Conservation (phyloP, 2,329 filamentous ascomycete species). For the Metarhizium rileyi region DNA sequence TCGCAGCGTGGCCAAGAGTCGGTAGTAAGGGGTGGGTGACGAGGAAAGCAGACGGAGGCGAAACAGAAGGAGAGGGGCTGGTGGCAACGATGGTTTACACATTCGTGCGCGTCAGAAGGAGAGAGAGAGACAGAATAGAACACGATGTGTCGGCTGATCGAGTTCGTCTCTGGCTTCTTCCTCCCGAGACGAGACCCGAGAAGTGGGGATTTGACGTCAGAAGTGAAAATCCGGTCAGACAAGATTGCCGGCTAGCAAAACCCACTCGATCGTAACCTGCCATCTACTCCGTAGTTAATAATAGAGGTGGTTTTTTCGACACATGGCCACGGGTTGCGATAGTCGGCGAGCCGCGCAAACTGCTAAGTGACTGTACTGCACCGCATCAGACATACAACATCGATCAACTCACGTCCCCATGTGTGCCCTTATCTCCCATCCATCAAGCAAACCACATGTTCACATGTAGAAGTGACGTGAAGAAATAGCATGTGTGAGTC, state of each 20-base stretch:
- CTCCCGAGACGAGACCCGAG: slow-evolving; percentile 11
- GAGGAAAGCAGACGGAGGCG: background rate
- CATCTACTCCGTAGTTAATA: too few species aligned
- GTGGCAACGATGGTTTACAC: background rate
- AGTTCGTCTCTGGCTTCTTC: background rate
- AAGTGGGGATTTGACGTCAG: slow-evolving; percentile 25
- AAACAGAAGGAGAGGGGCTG: background rate
- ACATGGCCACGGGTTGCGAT: background rate
- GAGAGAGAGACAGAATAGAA: background rate
- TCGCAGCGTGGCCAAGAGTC: background rate
- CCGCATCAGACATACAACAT: background rate
- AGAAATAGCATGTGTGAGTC: background rate
- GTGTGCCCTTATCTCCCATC: background rate
- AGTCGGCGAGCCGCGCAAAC: background rate
- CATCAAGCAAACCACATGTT: background rate
- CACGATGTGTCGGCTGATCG: background rate
- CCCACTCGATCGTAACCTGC: background rate
- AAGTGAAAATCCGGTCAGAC: background rate
- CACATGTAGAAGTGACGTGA: too few species aligned
- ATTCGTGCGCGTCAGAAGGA: background rate
- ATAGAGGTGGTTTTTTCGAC: background rate
- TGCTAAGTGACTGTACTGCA: background rate
- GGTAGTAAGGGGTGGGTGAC: background rate
- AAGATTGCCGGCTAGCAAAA: background rate
- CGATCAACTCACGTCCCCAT: background rate